Conservation (phyloP, 192 early-diverging fungal genomes). For the Coemansia sp. region DNA sequence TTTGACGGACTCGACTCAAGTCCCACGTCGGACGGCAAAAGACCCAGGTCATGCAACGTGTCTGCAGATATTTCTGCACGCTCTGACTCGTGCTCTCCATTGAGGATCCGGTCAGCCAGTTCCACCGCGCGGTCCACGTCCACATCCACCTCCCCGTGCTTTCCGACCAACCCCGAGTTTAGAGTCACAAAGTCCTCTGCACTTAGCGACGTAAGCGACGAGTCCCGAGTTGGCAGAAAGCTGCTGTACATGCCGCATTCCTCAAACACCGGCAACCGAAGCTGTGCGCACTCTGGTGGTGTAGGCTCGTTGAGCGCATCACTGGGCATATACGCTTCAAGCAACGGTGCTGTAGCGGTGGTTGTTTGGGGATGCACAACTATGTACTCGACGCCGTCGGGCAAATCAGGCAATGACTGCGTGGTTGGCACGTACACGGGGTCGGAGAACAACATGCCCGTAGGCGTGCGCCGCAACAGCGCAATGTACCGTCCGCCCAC, state of each 20-base stretch:
- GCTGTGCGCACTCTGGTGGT: not conserved
- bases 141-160: not conserved
- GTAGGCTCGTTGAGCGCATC: not conserved
- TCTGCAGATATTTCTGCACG: conserved; percentile 10
- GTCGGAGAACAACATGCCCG: conserved; percentile 48
- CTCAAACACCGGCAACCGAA: conserved; percentile 14
- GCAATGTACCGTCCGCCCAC: conserved; percentile 40
- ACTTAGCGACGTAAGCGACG: conserved; percentile 18
- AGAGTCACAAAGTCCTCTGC: conserved; percentile 11
- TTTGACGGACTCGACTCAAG: conserved; percentile 5
- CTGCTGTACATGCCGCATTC: conserved; percentile 39
- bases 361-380: conserved; percentile 36
- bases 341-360: conserved; percentile 7
- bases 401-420: conserved; percentile 38
- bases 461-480: conserved; percentile 37
- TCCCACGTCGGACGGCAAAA: conserved; percentile 20
- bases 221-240: conserved; percentile 41
- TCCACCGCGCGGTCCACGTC: conserved; percentile 23
- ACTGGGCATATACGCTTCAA: conserved; percentile 23
- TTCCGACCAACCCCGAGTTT: not conserved
- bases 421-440: conserved; percentile 27
- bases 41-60: conserved; percentile 15
- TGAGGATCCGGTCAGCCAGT: conserved; percentile 15
- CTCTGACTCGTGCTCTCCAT: not conserved
- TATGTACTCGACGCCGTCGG: conserved; percentile 47